Evolutionary conservation across 257 asterid genomes (phyloP), one percentile per base, ranked within the genome.

Genomic region (Scutellaria barbata): DNA sequence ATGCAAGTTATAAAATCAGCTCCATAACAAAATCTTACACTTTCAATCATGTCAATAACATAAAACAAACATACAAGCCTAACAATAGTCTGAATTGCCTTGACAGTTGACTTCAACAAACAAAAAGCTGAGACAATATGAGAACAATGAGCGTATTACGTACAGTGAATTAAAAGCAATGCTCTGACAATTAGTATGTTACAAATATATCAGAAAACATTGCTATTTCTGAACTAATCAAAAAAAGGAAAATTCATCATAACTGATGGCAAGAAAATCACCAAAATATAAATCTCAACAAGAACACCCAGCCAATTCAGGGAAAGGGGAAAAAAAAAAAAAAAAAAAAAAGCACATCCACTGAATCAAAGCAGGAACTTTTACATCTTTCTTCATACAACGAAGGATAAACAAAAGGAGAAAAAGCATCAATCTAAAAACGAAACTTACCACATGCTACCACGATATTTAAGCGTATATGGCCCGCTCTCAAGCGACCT

Each of bases 401-500:
- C 10, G 5, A 22, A 9, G 7, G 50, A 42, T 51, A 13, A 51
- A 51, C 10, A 46, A 22, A 55, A 66, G 53, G 12, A 9, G 46
- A 55, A 18, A 11, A 51, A 30, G 55, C 45, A 67, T 20, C 22
- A 35, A 37, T 90, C 96, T 0, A 73, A 77, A 30, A 30, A 72
- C 40, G 51, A 16, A 35, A 14, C 51, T 75, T 84, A 90, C 97
- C 97, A 90, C 97, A 90, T 90, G 80, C 92, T 85, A 69, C 97
- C 97, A 2, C 94, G 85, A 60, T 85, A 88, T 66, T 82, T 90
- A 43, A 90, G 86, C 4, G 96, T 90, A 39, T 86, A 88, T 0
- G 96, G 95, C 10, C 97, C 97, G 40, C 92, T 89, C 82, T 89
- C 96, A 10, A 87, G 89, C 45, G 95, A 85, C 67, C 97, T 83